Percentiles rank a stretch among this genome's conserved stretches.
Conservation (phyloP, 441 rosid species). For the Jatropha podagrica region DNA sequence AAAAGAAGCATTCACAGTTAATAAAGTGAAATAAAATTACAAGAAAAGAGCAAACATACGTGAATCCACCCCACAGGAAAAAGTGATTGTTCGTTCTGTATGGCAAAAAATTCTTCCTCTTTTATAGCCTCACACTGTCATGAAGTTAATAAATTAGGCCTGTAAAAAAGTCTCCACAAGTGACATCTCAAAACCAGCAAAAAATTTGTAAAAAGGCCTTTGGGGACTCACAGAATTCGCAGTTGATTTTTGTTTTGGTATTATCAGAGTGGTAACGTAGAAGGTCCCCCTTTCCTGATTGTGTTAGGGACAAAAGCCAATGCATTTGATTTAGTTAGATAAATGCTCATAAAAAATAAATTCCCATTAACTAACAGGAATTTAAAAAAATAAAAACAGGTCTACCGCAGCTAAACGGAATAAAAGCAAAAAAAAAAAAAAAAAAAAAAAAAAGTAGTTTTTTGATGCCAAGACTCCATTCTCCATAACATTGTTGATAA, state of each 20-base stretch:
- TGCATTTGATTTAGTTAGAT: conserved; percentile 10
- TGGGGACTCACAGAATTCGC: conserved; percentile 69
- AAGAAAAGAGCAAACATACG: conserved; percentile 35
- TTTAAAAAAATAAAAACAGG: not conserved
- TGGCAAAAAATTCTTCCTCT: conserved; percentile 79
- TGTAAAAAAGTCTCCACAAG: conserved; percentile 7
- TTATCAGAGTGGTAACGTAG: conserved; percentile 83
- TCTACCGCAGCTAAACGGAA: not conserved
- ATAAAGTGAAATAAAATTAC: not conserved
- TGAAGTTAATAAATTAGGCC: not conserved
- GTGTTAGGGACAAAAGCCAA: conserved; percentile 5
- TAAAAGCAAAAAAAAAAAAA: not conserved
- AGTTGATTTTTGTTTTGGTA: conserved; percentile 90
- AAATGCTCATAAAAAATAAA: not conserved
- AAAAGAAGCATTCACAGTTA: not conserved
- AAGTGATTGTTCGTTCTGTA: conserved; percentile 74
- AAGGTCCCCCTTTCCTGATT: conserved; percentile 68
- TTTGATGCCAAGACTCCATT: too few relatives aligned
- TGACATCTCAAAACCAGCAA: conserved; percentile 16
- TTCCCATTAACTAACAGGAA: not conserved
- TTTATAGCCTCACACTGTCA: conserved; percentile 77
- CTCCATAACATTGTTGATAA: not conserved
- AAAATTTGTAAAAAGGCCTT: conserved; percentile 17
- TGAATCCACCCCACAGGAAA: conserved; percentile 91
- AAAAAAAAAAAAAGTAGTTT: not conserved